phyloP scores from a whole-genome alignment of 352 stramenopile genomes.

The Pythium vanterpoolii region DNA sequence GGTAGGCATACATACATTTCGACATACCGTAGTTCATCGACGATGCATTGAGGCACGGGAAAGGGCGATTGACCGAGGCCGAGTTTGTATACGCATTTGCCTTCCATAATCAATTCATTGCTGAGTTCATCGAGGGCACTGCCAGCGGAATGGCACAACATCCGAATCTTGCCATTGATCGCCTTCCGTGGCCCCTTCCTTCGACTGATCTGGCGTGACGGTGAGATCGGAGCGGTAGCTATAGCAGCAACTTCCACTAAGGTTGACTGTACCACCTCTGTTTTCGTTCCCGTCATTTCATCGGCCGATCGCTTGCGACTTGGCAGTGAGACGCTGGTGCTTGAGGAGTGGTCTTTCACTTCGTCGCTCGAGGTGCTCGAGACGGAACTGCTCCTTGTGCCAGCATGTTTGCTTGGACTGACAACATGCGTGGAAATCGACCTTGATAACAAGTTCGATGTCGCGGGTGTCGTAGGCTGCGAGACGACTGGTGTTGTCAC shows the following conservation, averaged over 20 bases:
- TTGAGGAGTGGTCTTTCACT: background rate
- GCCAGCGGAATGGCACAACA: conserved; percentile 74
- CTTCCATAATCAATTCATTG: conserved; percentile 80
- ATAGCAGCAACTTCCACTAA: background rate
- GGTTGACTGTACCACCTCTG: background rate
- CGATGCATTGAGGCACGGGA: conserved; percentile 83
- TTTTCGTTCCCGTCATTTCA: conserved; percentile 21
- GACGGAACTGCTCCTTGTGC: conserved; percentile 3
- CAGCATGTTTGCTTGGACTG: background rate
- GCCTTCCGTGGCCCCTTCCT: conserved; percentile 63
- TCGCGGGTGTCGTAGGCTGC: background rate
- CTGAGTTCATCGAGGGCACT: conserved; percentile 83
- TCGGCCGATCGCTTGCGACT: conserved; percentile 51
- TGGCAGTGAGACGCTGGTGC: background rate
- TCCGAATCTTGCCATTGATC: conserved; percentile 87
- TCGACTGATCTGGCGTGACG: background rate
- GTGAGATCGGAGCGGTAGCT: conserved; percentile 1
- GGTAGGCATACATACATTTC: conserved; percentile 28
- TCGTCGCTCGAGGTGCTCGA: conserved; percentile 8
- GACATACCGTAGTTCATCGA: conserved; percentile 78
- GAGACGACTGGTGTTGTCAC: background rate
- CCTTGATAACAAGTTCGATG: background rate
- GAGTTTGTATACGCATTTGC: conserved; percentile 83
- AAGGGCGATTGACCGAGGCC: conserved; percentile 84
- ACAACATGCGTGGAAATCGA: background rate